These are phyloP conservation scores for Crepidotus variabilis DNA, from an alignment of 768 basidiomycete genomes.

Conservation along the genomic window DNA sequence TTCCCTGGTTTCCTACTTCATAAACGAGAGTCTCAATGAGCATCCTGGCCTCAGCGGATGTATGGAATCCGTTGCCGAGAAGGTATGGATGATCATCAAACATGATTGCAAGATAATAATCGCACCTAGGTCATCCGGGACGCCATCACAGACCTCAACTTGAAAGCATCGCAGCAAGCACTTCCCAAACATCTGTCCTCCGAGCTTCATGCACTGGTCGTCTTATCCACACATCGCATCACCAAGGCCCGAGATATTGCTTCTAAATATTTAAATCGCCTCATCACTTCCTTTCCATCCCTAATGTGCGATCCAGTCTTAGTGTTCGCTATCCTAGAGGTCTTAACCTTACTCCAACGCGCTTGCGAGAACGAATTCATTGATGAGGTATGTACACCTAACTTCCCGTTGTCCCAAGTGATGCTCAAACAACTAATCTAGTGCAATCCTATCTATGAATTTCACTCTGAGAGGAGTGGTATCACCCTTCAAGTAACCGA, in stretches of 20 bases:
- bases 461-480: conserved; percentile 70
- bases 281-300: conserved; percentile 91
- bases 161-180: conserved; percentile 75
- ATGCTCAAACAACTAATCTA: conserved; percentile 24
- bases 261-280: conserved; percentile 74
- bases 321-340: conserved; percentile 87
- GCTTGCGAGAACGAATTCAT: conserved; percentile 88
- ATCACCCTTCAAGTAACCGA: conserved; percentile 82
- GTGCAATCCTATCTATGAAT: conserved; percentile 88
- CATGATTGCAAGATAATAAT: neutral
- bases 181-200: conserved; percentile 63
- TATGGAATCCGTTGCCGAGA: conserved; percentile 86
- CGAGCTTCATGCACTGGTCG: conserved; percentile 74
- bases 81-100: conserved; percentile 38
- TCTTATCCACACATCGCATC: conserved; percentile 79
- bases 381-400: conserved; percentile 65
- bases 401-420: neutral
- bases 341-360: conserved; percentile 81
- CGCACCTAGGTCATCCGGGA: conserved; percentile 69
- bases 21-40: conserved; percentile 79
- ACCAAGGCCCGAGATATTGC: conserved; percentile 80
- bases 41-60: conserved; percentile 63
- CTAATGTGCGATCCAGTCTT: conserved; percentile 88
- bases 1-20: conserved; percentile 81
- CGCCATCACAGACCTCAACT: conserved; percentile 67